phyloP scores from a whole-genome alignment of 768 basidiomycete genomes.

The Hypholoma fasciculare region DNA sequence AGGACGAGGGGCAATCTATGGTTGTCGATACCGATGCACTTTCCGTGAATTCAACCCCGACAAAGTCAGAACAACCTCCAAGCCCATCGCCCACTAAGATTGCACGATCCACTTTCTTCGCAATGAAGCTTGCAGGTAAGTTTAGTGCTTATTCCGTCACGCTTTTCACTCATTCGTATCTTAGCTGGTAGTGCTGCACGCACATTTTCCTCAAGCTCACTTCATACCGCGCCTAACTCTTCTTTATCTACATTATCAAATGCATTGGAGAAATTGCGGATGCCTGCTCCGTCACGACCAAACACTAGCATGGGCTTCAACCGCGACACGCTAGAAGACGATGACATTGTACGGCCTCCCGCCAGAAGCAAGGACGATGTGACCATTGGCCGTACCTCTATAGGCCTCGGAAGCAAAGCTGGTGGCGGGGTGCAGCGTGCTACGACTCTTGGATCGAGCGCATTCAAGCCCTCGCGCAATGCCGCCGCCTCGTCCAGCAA shows the following conservation, averaged over 20 bases:
- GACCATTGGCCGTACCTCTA: slow-evolving; percentile 15
- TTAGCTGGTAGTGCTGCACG: slow-evolving; percentile 19
- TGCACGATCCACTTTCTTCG: slow-evolving; percentile 30
- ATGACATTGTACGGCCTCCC: slow-evolving; percentile 1
- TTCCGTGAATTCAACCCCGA: not conserved
- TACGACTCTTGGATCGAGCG: slow-evolving; percentile 18
- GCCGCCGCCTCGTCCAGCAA: slow-evolving; percentile 13
- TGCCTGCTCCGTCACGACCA: slow-evolving; percentile 64
- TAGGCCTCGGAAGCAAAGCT: slow-evolving; percentile 13
- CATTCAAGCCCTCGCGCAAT: slow-evolving; percentile 15
- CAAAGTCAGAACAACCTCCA: slow-evolving; percentile 12
- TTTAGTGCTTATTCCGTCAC: not conserved
- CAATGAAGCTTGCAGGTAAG: slow-evolving; percentile 28
- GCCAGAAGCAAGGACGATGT: slow-evolving; percentile 22
- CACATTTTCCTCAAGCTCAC: slow-evolving; percentile 22
- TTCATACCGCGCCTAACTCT: slow-evolving; percentile 30
- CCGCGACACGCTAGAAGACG: slow-evolving; percentile 30
- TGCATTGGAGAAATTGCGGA: slow-evolving; percentile 70
- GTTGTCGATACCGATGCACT: slow-evolving; percentile 14
- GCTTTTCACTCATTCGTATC: not conserved
- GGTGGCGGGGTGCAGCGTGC: slow-evolving; percentile 19
- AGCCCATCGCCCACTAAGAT: slow-evolving; percentile 33
- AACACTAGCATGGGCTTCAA: slow-evolving; percentile 74
- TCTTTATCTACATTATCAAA: slow-evolving; percentile 65
- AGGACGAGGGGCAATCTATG: not conserved